Evolutionary conservation across 208 protist genomes (phyloP), one percentile per base, ranked within the genome.

Genomic region (Leishmania amazonensis): DNA sequence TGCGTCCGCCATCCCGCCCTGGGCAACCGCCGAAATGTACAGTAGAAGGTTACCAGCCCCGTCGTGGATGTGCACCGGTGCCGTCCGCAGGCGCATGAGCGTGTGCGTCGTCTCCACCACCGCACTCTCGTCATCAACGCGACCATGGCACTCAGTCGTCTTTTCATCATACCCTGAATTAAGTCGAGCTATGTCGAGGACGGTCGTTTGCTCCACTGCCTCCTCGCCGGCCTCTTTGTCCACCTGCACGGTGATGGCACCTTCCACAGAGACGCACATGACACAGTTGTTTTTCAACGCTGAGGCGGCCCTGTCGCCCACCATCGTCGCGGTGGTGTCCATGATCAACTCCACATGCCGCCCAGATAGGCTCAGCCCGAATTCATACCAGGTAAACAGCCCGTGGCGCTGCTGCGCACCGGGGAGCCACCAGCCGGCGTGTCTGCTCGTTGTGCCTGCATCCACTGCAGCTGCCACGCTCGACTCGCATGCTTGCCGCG

Each of bases 311-410:
- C 8, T 35, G n/a, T 60, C 76, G 45, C 76, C 47, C 1, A 38
- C 28, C 8, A 15, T 28, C 42, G 38, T 24, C 28, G 70, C 19
- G 24, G 42, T 0, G 0, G 70, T 31, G 42, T 35, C 76, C 11
- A 42, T n/a, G 60, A 40, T 9, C 31, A 80, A 13, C 19, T 58
- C 54, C 19, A 83, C 7, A 3, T 54, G 28, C 7, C 11, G 72
- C 4, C 74, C 73, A 51, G 53, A 40, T n/a, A 86, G 17, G 21
- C 54, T 42, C n/a, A 86, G 57, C 47, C 62, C 47, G 57, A 70
- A 38, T 42, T 79, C 74, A 75, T 83, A 86, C 78, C 83, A 86
- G 57, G 78, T 82, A 11, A 24, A 24, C 3, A 40, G 35, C 0
- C 31, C n/a, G 15, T 6, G 7, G n/a, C 24, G 15, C 35, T 28